These are phyloP conservation scores for Mortierella sp. DNA, from an alignment of 371 early-diverging fungal genomes.

Conservation along the genomic window DNA sequence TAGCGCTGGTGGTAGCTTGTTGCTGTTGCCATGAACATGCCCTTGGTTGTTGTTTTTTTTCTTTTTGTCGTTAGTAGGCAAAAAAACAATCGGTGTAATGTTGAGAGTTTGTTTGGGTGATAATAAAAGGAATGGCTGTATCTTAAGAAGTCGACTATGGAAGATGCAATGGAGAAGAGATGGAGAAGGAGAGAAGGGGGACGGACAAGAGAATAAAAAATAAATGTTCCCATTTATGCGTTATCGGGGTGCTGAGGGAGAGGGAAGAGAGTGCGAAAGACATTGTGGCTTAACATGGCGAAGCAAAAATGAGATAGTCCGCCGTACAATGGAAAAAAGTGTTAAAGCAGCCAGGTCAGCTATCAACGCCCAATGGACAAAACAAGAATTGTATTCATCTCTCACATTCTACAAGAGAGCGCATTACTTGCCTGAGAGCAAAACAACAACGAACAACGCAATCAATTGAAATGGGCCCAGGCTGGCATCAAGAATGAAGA, in stretches of 20 bases:
- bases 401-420: background rate
- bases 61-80: background rate
- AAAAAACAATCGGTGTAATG: background rate
- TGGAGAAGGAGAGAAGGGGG: background rate
- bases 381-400: background rate
- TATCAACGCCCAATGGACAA: background rate
- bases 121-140: background rate
- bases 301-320: background rate
- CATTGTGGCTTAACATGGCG: constrained; percentile 1
- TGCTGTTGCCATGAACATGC: constrained; percentile 9
- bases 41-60: background rate
- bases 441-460: too few relatives aligned
- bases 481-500: background rate
- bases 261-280: background rate
- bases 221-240: background rate
- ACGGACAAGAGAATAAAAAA: background rate
- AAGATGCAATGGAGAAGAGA: background rate
- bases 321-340: background rate
- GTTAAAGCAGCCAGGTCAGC: background rate
- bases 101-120: background rate
- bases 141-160: background rate
- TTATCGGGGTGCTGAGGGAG: background rate
- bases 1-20: constrained; percentile 11
- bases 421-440: background rate
- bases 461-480: background rate